Conservation (phyloP, 208 protist genomes). For the Trypanosoma congolense region DNA sequence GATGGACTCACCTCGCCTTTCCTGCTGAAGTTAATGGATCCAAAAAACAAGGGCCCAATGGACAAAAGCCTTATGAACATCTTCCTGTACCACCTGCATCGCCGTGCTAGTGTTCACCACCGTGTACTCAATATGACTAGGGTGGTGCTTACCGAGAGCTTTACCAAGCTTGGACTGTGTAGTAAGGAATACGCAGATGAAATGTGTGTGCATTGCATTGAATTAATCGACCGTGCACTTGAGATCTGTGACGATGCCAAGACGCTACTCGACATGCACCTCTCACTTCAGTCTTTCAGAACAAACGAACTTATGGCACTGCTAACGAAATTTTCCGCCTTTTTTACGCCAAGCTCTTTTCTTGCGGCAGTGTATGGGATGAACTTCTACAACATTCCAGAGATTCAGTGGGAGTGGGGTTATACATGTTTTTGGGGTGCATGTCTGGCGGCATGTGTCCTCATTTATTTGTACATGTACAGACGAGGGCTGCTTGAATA, state of each 20-base stretch:
- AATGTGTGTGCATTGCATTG: slow-evolving; percentile 65
- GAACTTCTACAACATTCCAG: slow-evolving; percentile 83
- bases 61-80: slow-evolving; percentile 80
- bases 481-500: slow-evolving; percentile 17
- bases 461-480: slow-evolving; percentile 61
- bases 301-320: slow-evolving; percentile 88
- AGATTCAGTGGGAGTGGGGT: slow-evolving; percentile 64
- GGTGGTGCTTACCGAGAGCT: slow-evolving; percentile 58
- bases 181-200: slow-evolving; percentile 67
- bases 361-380: slow-evolving; percentile 87
- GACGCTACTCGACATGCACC: slow-evolving; percentile 74
- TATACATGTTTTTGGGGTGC: slow-evolving; percentile 69
- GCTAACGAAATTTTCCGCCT: slow-evolving; percentile 76
- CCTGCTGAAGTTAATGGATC: slow-evolving; percentile 59
- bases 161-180: slow-evolving; percentile 72
- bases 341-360: slow-evolving; percentile 87
- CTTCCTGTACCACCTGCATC: slow-evolving; percentile 84
- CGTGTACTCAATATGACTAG: slow-evolving; percentile 73
- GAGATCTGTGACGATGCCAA: slow-evolving; percentile 83
- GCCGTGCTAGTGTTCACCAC: slow-evolving; percentile 78
- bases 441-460: slow-evolving; percentile 44
- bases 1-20: slow-evolving; percentile 70
- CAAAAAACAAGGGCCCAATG: slow-evolving; percentile 34
- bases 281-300: slow-evolving; percentile 76
- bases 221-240: slow-evolving; percentile 67